Percentiles rank a stretch among this genome's conserved stretches.
phyloP scores from a whole-genome alignment of 768 basidiomycete genomes.

The Lactarius indigo region DNA sequence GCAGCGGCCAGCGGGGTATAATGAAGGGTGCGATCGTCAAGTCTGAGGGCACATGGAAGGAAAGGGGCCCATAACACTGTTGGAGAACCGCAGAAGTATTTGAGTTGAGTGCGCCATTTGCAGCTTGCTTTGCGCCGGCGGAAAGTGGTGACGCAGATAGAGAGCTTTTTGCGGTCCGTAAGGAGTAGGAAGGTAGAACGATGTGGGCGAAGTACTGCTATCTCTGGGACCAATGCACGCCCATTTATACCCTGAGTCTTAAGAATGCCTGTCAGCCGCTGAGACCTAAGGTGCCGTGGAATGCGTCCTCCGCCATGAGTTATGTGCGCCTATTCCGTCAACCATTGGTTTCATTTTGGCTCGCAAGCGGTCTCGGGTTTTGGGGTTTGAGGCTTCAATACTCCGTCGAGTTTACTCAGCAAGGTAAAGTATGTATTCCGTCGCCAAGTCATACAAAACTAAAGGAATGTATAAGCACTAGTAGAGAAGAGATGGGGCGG shows the following conservation, averaged over 20 bases:
- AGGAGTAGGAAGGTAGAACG: not conserved
- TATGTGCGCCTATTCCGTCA: not conserved
- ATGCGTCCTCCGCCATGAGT: not conserved
- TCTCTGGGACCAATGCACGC: not conserved
- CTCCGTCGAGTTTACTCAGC: not conserved
- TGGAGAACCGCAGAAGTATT: not conserved
- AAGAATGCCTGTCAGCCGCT: slow-evolving; percentile 2
- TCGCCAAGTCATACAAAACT: slow-evolving; percentile 6
- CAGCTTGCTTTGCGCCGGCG: not conserved
- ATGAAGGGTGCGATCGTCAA: not conserved
- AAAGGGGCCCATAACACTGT: not conserved
- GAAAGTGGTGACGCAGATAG: not conserved
- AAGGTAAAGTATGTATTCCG: slow-evolving; percentile 3
- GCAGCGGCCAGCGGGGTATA: too few relatives aligned
- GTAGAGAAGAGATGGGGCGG: not conserved
- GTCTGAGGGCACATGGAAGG: not conserved
- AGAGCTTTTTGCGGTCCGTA: not conserved
- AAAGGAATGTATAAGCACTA: not conserved
- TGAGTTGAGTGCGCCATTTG: not conserved
- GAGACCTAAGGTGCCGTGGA: slow-evolving; percentile 2
- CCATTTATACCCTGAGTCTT: slow-evolving; percentile 2
- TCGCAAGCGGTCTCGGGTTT: not conserved
- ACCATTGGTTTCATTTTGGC: not conserved
- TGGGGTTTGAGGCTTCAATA: not conserved
- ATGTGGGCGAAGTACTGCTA: not conserved